Base-by-base conservation (phyloP, 495 filamentous ascomycete species). In the Hyphodiscus hymeniophilus region DNA sequence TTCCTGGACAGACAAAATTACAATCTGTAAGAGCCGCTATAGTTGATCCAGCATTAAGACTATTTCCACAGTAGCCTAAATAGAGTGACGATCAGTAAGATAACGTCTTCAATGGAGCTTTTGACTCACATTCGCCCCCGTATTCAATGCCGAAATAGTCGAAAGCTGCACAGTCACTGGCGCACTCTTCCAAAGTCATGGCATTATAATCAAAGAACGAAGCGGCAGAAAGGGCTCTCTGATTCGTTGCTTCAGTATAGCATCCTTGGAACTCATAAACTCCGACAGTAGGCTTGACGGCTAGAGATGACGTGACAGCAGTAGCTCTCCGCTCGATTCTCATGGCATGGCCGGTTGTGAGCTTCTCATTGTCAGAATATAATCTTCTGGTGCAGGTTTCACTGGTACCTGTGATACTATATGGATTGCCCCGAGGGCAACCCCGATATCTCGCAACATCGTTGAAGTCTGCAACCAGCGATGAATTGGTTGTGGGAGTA, bases 211-310 rank as follows among this genome's bases (percentile, higher is more conserved):
- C 3, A 7, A 41, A 43, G 31, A 44, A 50, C 4, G 30, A 47
- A 2, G 48, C 38, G 3, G 0, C 49, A 26, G 30, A 33, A 2
- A 56, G 31, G 6, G 54, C 47, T 26, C 54, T 28, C 4, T 40
- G 38, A 12, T 8, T 42, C 3, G 54, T 52, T 11, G 22, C 48
- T 64, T 77, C 74, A 38, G 66, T 72, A 49, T 63, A 68, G 57
- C 74, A 77, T 50, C 63, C 61, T 28, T 68, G 60, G 17, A 69
- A 62, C 7, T 31, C 48, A 38, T 71, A 76, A 7, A 57, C 65
- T 3, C 68, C 71, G 8, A 74, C 58, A 0, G 34, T 47, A 8
- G 24, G 32, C 15, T 34, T 23, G 3, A 38, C 42, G 20, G 51
- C 34, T 7, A 47, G 54, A 35, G 43, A 46, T 12, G 33, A 30